Conservation (phyloP, 2,329 filamentous ascomycete species). For the Aspergillus spinulosporus region DNA sequence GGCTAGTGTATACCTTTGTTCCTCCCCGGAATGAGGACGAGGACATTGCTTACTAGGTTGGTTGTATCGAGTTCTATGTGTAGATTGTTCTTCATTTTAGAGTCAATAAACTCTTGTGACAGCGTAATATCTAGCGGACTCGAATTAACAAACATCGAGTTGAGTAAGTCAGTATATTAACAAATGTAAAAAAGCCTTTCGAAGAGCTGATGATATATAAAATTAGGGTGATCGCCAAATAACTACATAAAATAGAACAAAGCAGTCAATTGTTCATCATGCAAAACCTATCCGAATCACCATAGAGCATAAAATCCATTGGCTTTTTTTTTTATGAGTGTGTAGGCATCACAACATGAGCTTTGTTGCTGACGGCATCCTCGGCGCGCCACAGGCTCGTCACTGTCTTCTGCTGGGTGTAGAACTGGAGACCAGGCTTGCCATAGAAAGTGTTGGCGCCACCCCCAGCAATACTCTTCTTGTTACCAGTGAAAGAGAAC, state of each 20-base stretch:
- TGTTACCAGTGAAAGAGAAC: slow-evolving; percentile 69
- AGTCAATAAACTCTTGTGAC: background rate
- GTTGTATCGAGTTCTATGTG: background rate
- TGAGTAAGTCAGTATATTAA: too few relatives aligned
- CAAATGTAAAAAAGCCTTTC: too few relatives aligned
- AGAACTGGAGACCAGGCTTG: slow-evolving; percentile 87
- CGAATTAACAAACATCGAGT: too few relatives aligned
- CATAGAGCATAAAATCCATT: background rate
- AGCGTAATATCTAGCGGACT: background rate
- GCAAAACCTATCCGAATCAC: background rate
- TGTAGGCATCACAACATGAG: slow-evolving; percentile 84
- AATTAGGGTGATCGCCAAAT: background rate
- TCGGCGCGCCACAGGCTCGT: slow-evolving; percentile 85
- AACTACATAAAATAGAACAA: slow-evolving; percentile 2
- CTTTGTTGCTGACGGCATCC: slow-evolving; percentile 82
- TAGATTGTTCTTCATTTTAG: background rate
- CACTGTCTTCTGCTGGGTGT: slow-evolving; percentile 97
- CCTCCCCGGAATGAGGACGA: slow-evolving; percentile 10
- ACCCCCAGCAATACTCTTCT: slow-evolving; percentile 89
- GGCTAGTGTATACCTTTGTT: slow-evolving; percentile 45
- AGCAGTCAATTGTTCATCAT: slow-evolving; percentile 9
- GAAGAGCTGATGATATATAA: background rate
- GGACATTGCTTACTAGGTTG: slow-evolving; percentile 9
- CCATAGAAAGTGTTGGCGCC: slow-evolving; percentile 95
- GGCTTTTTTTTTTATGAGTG: slow-evolving; percentile 41